These are phyloP conservation scores for Eremomyces bilateralis DNA, from an alignment of 495 filamentous ascomycete species.

Conservation along the genomic window DNA sequence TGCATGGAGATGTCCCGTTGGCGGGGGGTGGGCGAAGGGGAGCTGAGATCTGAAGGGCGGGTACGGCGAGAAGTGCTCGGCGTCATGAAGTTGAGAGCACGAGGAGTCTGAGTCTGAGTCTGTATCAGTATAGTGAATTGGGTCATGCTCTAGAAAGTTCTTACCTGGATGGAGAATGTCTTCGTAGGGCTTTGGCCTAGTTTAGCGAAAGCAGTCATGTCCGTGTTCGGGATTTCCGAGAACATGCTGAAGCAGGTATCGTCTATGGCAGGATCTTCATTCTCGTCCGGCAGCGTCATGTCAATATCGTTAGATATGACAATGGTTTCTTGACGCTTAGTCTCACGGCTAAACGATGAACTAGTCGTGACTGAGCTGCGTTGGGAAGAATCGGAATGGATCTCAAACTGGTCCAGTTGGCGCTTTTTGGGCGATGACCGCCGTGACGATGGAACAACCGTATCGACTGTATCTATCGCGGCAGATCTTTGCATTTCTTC, in stretches of 20 bases:
- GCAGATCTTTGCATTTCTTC: too few relatives aligned
- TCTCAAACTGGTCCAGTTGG: too few relatives aligned
- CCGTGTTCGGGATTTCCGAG: conserved; percentile 52
- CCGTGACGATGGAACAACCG: too few relatives aligned
- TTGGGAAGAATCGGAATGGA: too few relatives aligned
- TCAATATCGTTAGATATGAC: neutral
- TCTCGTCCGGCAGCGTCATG: conserved; percentile 11
- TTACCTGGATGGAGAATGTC: conserved; percentile 18
- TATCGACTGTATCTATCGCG: too few relatives aligned
- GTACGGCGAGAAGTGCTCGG: conserved; percentile 18
- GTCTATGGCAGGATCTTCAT: conserved; percentile 29
- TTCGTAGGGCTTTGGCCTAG: conserved; percentile 35
- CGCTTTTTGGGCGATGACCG: too few relatives aligned
- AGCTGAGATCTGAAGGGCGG: conserved; percentile 21
- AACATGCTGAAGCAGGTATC: conserved; percentile 74
- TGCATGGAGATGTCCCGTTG: conserved; percentile 14
- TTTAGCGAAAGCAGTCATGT: conserved; percentile 68
- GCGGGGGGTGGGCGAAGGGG: conserved; percentile 39
- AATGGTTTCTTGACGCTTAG: too few relatives aligned
- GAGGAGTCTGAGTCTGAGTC: conserved; percentile 17
- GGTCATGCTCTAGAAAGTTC: conserved; percentile 2
- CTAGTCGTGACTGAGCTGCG: too few relatives aligned
- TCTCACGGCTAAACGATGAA: too few relatives aligned
- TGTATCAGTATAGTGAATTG: too few relatives aligned
- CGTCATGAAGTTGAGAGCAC: conserved; percentile 14